Evolutionary conservation across 192 early-diverging fungal genomes (phyloP).

Genomic region (Rhizophlyctis rosea): DNA sequence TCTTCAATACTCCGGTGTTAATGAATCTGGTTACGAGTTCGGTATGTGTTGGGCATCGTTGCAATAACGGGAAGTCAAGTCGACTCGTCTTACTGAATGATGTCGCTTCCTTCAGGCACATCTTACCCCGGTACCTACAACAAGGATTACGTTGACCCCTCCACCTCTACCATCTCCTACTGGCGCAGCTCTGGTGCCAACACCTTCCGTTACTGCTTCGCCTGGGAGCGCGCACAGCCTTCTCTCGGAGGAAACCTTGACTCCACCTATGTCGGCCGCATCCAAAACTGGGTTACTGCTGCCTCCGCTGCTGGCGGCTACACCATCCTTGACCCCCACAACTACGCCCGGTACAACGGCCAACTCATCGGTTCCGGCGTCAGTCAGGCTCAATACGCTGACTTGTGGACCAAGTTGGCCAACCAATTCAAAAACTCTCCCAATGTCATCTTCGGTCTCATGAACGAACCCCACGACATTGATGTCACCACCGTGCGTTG

Average conservation of each 20-base stretch:
- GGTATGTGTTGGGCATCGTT: background rate
- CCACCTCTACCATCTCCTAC: background rate
- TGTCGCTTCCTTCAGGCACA: no score
- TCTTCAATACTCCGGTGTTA: background rate
- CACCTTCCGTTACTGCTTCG: constrained; percentile 25
- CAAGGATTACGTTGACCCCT: constrained; percentile 4
- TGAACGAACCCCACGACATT: constrained; percentile 25
- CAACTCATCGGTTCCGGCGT: no score
- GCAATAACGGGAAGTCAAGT: no score
- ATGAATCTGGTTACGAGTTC: background rate
- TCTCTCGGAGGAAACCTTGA: constrained; percentile 14
- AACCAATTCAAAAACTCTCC: constrained; percentile 6
- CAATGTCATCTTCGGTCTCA: constrained; percentile 17
- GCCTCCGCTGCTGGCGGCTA: constrained; percentile 13
- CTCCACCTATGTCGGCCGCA: constrained; percentile 1
- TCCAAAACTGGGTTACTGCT: constrained; percentile 9
- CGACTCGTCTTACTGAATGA: no score
- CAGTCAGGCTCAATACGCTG: constrained; percentile 6
- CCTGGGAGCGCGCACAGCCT: constrained; percentile 24
- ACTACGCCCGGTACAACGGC: constrained; percentile 22
- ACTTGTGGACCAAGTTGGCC: constrained; percentile 22
- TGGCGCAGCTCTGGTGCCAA: constrained; percentile 4
- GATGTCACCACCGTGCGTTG: constrained; percentile 11
- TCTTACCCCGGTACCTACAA: background rate
- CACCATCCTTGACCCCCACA: constrained; percentile 24